Conservation (phyloP, 345 rosid species). For the Trapa bicornis region DNA sequence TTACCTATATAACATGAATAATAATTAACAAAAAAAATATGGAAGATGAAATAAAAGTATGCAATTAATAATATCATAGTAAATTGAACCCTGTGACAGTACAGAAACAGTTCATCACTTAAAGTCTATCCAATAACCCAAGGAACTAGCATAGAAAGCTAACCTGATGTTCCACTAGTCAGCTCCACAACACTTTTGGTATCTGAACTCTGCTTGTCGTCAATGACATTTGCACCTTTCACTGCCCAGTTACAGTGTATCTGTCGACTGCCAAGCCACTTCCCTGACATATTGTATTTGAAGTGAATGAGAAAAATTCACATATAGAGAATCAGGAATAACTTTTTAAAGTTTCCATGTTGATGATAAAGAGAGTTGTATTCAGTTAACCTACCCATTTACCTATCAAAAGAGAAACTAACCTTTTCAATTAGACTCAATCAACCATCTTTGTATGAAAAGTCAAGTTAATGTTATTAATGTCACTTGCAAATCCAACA, state of each 20-base stretch:
- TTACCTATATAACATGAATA: background rate
- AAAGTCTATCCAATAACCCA: background rate
- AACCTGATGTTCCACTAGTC: slow-evolving; percentile 72
- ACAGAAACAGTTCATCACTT: background rate
- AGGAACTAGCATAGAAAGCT: background rate
- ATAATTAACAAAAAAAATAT: background rate
- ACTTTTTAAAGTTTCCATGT: background rate
- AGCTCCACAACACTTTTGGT: slow-evolving; percentile 68
- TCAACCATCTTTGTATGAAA: background rate
- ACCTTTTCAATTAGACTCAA: background rate
- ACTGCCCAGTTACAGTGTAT: slow-evolving; percentile 95
- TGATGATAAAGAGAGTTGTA: background rate
- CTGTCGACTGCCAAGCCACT: slow-evolving; percentile 89
- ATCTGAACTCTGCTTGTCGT: slow-evolving; percentile 64
- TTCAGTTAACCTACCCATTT: background rate
- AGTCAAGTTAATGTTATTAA: background rate
- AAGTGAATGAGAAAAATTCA: background rate
- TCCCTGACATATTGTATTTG: slow-evolving; percentile 32
- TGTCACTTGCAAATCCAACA: background rate
- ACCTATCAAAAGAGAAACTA: no score
- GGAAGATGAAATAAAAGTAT: no score
- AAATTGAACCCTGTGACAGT: background rate
- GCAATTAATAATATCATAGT: background rate
- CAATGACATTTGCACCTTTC: slow-evolving; percentile 60
- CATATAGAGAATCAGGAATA: background rate